Conservation (phyloP, 176 grass and related monocot species). For the Oryza nivara region DNA sequence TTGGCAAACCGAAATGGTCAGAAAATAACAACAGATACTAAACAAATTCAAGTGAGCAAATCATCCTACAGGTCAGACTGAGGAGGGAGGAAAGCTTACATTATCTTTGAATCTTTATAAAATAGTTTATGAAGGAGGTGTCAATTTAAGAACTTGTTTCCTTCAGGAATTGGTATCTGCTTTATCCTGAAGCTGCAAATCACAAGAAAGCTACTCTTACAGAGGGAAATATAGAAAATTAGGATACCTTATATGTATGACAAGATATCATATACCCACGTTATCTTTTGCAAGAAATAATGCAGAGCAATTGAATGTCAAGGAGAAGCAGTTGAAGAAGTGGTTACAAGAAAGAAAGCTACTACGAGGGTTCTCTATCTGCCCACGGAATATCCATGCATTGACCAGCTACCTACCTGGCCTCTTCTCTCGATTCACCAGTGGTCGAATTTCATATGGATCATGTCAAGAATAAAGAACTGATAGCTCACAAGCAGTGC, state of each 20-base stretch:
- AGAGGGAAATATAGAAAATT: neutral
- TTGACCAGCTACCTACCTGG: constrained; percentile 18
- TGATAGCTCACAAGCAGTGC: constrained; percentile 17
- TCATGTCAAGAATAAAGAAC: constrained; percentile 18
- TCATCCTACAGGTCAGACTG: constrained; percentile 1
- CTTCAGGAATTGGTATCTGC: constrained; percentile 4
- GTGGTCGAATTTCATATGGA: constrained; percentile 23
- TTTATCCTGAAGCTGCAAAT: neutral
- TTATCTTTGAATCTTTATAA: constrained; percentile 8
- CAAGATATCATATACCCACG: neutral
- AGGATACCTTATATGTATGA: too few relatives aligned
- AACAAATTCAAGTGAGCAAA: constrained; percentile 29
- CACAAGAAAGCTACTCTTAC: constrained; percentile 25
- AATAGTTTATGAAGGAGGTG: neutral
- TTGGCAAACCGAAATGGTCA: constrained; percentile 41
- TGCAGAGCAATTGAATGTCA: constrained; percentile 32
- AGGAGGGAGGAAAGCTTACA: constrained; percentile 39
- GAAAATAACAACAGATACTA: constrained; percentile 20
- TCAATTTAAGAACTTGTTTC: constrained; percentile 10
- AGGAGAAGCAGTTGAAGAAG: constrained; percentile 39
- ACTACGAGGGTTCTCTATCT: constrained; percentile 3
- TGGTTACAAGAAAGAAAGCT: constrained; percentile 26
- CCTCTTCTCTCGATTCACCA: neutral
- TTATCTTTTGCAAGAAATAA: constrained; percentile 38
- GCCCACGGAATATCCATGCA: constrained; percentile 35